Percentiles rank a stretch among this genome's conserved stretches.
These are phyloP conservation scores for Berkeleyomyces basicola DNA, from an alignment of 2,329 filamentous ascomycete species.

Conservation along the genomic window DNA sequence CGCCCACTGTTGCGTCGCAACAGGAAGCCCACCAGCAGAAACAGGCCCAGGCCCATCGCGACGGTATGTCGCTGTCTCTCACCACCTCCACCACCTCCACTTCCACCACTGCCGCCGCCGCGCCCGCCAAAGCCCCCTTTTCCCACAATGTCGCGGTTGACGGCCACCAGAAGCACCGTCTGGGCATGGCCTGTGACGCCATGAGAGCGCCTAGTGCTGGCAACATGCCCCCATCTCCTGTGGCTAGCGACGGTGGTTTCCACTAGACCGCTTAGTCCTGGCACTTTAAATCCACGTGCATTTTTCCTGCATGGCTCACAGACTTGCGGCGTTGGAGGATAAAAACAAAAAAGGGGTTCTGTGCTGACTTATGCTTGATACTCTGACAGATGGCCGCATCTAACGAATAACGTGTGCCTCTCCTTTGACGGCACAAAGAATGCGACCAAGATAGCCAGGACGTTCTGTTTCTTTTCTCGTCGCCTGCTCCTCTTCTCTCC, in stretches of 20 bases:
- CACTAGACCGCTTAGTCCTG: conserved; percentile 18
- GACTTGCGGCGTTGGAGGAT: too few relatives aligned
- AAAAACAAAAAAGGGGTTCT: background rate
- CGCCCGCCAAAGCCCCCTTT: conserved; percentile 16
- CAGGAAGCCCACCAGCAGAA: conserved; percentile 13
- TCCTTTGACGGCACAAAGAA: background rate
- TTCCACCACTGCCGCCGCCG: conserved; percentile 11
- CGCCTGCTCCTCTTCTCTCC: background rate
- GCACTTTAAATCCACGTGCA: background rate
- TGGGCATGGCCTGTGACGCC: conserved; percentile 35
- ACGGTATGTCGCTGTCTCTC: conserved; percentile 11
- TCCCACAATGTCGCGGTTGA: conserved; percentile 18
- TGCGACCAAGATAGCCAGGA: background rate
- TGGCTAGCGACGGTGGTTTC: conserved; percentile 47
- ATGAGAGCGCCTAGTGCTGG: conserved; percentile 36
- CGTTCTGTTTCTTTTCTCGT: background rate
- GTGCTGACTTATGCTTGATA: background rate
- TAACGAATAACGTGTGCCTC: background rate
- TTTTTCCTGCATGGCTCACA: too few relatives aligned
- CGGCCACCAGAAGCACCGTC: conserved; percentile 24
- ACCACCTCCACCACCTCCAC: conserved; percentile 13
- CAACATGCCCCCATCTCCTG: conserved; percentile 43
- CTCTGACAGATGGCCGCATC: background rate
- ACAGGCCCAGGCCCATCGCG: conserved; percentile 15
- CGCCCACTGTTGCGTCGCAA: conserved; percentile 5